Evolutionary conservation across 805 yeast species (phyloP).

Genomic region (Scheffersomyces stipitis): DNA sequence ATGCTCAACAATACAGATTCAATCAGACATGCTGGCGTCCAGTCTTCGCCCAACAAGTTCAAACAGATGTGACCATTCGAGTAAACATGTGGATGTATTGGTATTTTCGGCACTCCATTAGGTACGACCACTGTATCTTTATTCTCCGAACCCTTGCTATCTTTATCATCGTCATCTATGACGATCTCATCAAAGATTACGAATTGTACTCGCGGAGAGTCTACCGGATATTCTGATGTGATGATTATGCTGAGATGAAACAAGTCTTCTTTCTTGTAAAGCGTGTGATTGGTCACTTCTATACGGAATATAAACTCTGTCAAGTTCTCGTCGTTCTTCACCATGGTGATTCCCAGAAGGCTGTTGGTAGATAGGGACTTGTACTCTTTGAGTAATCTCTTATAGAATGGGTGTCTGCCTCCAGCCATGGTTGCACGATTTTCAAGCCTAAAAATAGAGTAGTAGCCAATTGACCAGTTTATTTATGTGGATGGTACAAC

Average conservation of each 20-base stretch:
- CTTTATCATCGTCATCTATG: conserved; percentile 6
- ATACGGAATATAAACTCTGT: conserved; percentile 22
- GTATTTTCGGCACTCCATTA: conserved; percentile 34
- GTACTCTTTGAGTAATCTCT: conserved; percentile 30
- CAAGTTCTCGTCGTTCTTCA: conserved; percentile 16
- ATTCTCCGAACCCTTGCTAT: not conserved
- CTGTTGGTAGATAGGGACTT: conserved; percentile 10
- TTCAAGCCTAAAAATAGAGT: too few species aligned
- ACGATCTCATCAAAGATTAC: conserved; percentile 19
- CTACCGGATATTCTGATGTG: conserved; percentile 53
- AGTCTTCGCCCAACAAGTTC: conserved; percentile 60
- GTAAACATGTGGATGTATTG: conserved; percentile 73
- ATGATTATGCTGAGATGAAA: conserved; percentile 47
- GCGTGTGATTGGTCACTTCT: conserved; percentile 8
- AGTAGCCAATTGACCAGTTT: too few species aligned
- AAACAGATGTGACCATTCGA: conserved; percentile 79
- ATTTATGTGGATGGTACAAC: too few species aligned
- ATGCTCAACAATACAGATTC: conserved; percentile 53
- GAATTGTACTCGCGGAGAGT: conserved; percentile 58
- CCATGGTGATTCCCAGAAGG: conserved; percentile 25
- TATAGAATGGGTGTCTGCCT: conserved; percentile 25
- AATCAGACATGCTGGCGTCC: conserved; percentile 64
- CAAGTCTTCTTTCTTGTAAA: conserved; percentile 14
- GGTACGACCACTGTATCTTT: not conserved
- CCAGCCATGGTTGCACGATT: not conserved